Evolutionary conservation across 768 basidiomycete species (phyloP).

Genomic region (Phylloporus sp.): DNA sequence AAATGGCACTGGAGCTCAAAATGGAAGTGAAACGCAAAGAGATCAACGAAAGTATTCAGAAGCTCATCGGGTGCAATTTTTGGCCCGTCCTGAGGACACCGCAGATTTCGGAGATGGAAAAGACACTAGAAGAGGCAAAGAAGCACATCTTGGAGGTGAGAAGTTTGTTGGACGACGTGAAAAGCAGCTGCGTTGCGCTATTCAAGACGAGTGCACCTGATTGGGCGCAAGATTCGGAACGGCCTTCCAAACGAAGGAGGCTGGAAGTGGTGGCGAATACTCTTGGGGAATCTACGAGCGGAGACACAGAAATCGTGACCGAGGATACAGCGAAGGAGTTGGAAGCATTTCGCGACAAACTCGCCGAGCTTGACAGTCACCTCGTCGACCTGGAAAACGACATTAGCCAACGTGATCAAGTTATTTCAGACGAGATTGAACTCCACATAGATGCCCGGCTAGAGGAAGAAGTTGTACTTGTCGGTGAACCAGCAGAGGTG

Average conservation of each 20-base stretch:
- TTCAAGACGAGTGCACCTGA: conserved; percentile 15
- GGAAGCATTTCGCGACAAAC: conserved; percentile 26
- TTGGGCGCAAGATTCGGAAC: conserved; percentile 15
- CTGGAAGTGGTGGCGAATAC: conserved; percentile 9
- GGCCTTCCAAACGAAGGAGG: conserved; percentile 27
- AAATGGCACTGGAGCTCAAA: conserved; percentile 19
- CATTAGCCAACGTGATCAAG: conserved; percentile 30
- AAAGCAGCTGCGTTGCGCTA: conserved; percentile 19
- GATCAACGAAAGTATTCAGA: conserved; percentile 26
- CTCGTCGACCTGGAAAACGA: conserved; percentile 35
- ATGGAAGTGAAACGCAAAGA: conserved; percentile 30
- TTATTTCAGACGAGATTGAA: conserved; percentile 30
- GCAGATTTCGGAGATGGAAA: conserved; percentile 25
- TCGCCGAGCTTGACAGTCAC: conserved; percentile 26
- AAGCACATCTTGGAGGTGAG: conserved; percentile 31
- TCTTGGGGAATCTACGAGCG: neutral
- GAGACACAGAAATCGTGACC: neutral
- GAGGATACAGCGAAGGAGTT: conserved; percentile 15
- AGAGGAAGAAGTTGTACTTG: conserved; percentile 21
- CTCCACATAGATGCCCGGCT: conserved; percentile 27
- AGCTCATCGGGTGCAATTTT: conserved; percentile 33
- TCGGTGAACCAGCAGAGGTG: conserved; percentile 13
- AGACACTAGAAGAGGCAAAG: conserved; percentile 19
- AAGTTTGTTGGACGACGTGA: conserved; percentile 19
- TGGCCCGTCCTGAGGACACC: conserved; percentile 36